Evolutionary conservation across 495 filamentous ascomycete species (phyloP), one percentile per base, ranked within the genome.

Genomic region (Cairneyella variabilis): DNA sequence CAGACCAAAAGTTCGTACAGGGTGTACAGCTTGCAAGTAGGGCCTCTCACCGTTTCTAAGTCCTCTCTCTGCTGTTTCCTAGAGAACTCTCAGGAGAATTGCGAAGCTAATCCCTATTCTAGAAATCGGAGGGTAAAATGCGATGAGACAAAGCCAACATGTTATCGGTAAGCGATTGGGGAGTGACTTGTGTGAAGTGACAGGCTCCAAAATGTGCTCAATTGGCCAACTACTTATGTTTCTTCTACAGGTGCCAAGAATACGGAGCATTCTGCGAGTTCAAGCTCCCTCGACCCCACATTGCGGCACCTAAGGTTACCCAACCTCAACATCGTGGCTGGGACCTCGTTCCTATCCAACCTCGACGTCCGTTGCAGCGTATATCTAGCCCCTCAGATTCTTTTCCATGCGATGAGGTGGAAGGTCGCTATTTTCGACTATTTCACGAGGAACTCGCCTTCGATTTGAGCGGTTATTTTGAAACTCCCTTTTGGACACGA

Each of bases 381-480:
- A 45, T 45, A 53, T 26, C 23, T 37, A 51, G 30, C 26, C 47
- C 48, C 23, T 46, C 40, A 23, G 48, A 28, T 51, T 20, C 47
- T 27, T 45, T 57, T 46, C 25, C 48, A 20, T 40, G 39, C 39
- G 22, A 63, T 57, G 63, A 69, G 11, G 60, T 60, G 17, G 83
- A 86, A 57, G 70, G 71, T 48, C 65, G 69, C 2, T 82, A 74
- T 55, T 84, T 84, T 54, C 72, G 80, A 57, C 68, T 82, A 44
- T 83, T 85, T 55, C 74, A 72, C 37, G 69, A 73, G 22, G 73
- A 74, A 38, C 80, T 79, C 0, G 71, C 76, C 0, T 71, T 64
- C 47, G 78, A 82, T 53, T 68, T 85, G 30, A 74, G 78, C 1
- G 82, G 83, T 8, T 79, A 79, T 57, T 85, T 83, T 48, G 69